Conservation (phyloP, 78 protist genomes). For the Guillardia theta region DNA sequence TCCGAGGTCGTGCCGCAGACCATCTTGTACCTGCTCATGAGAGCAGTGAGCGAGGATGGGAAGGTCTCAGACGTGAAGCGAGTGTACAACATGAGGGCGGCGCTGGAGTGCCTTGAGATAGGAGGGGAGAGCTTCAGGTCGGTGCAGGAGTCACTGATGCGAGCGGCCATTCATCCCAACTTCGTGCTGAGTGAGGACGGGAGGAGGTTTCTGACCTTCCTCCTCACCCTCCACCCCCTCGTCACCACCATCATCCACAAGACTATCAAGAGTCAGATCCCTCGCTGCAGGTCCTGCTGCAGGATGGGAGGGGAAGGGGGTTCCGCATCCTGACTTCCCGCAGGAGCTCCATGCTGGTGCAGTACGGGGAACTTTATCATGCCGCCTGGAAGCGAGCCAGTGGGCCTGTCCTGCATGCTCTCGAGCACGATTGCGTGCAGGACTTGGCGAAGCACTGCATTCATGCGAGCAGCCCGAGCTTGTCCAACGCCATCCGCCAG, state of each 20-base stretch:
- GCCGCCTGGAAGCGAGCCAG: slow-evolving; percentile 68
- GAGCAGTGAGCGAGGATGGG: slow-evolving; percentile 22
- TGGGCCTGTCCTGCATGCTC: slow-evolving; percentile 40
- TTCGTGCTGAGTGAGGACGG: slow-evolving; percentile 61
- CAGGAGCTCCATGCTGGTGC: neutral
- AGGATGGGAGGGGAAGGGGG: too few species aligned
- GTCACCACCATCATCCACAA: slow-evolving; percentile 55
- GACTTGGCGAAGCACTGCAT: slow-evolving; percentile 59
- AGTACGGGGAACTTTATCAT: slow-evolving; percentile 70
- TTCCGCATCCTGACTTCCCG: neutral
- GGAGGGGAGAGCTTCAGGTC: slow-evolving; percentile 36
- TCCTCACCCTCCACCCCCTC: slow-evolving; percentile 27
- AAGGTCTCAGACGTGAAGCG: slow-evolving; percentile 54
- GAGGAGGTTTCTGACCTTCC: slow-evolving; percentile 51
- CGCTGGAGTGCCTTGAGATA: slow-evolving; percentile 39
- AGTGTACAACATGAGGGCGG: slow-evolving; percentile 49
- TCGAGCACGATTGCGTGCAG: slow-evolving; percentile 66
- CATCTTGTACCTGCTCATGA: slow-evolving; percentile 53
- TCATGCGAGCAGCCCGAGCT: neutral
- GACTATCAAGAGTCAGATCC: slow-evolving; percentile 62
- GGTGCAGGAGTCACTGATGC: slow-evolving; percentile 42
- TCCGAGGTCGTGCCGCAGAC: slow-evolving; percentile 63
- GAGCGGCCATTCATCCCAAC: slow-evolving; percentile 52
- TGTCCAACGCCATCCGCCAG: neutral
- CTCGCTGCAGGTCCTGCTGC: neutral